phyloP scores from a whole-genome alignment of 2,329 filamentous ascomycete genomes.

The Aschersonia sp. region DNA sequence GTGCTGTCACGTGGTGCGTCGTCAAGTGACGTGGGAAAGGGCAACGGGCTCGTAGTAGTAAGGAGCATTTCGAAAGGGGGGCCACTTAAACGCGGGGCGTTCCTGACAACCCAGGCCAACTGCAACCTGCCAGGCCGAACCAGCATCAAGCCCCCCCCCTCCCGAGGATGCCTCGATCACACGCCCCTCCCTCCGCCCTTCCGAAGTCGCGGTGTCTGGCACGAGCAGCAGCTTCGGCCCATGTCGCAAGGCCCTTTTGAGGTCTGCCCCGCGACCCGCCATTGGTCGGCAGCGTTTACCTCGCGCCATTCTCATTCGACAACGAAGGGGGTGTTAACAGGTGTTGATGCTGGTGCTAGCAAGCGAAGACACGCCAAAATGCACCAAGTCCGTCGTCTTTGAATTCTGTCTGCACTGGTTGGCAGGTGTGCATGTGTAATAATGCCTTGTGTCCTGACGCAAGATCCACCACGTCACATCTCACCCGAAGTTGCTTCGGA shows the following conservation, averaged over 20 bases:
- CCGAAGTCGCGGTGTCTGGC: conserved; percentile 4
- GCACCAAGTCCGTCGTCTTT: background rate
- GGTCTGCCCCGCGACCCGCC: conserved; percentile 15
- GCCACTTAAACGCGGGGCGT: conserved; percentile 20
- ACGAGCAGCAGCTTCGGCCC: conserved; percentile 15
- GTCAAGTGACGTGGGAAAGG: background rate
- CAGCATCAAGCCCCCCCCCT: background rate
- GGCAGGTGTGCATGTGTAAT: background rate
- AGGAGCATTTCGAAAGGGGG: background rate
- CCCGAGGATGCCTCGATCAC: background rate
- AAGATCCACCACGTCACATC: too few species aligned
- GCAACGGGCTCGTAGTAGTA: background rate
- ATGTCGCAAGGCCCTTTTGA: background rate
- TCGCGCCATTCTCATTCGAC: conserved; percentile 7
- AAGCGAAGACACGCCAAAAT: background rate
- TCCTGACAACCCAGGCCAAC: conserved; percentile 14
- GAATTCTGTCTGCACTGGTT: background rate
- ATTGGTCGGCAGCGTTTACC: conserved; percentile 6
- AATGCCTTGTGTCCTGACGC: background rate
- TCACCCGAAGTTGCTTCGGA: too few species aligned
- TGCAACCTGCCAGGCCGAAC: conserved; percentile 1
- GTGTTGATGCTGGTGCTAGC: too few species aligned
- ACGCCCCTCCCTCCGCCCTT: conserved; percentile 2
- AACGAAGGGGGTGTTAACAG: background rate
- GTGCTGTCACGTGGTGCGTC: conserved; percentile 11